phyloP scores from a whole-genome alignment of 441 rosid genomes.

The Francoa sonchifolia region DNA sequence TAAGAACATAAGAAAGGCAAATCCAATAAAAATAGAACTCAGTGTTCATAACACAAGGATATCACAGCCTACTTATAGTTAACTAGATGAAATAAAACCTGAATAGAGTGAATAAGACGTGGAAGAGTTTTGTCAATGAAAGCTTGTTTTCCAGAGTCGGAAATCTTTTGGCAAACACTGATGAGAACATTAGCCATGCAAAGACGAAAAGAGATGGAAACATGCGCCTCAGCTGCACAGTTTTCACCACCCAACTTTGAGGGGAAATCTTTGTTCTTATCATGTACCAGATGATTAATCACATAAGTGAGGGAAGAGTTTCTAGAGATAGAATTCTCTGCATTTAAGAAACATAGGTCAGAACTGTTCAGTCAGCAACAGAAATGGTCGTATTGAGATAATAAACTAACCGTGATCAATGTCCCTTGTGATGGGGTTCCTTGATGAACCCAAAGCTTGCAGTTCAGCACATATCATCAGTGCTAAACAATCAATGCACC shows the following conservation, averaged over 20 bases:
- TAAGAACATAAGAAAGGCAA: slow-evolving; percentile 4
- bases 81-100: slow-evolving; percentile 30
- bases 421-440: slow-evolving; percentile 19
- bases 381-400: slow-evolving; percentile 7
- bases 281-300: slow-evolving; percentile 32
- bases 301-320: slow-evolving; percentile 37
- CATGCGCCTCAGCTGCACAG: slow-evolving; percentile 16
- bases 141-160: slow-evolving; percentile 39
- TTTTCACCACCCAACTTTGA: slow-evolving; percentile 19
- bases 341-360: slow-evolving; percentile 17
- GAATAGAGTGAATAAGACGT: slow-evolving; percentile 34
- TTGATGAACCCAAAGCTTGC: slow-evolving; percentile 32
- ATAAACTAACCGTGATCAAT: slow-evolving; percentile 25
- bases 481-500: slow-evolving; percentile 89
- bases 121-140: slow-evolving; percentile 50
- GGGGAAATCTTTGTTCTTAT: slow-evolving; percentile 20
- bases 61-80: neutral
- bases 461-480: slow-evolving; percentile 69
- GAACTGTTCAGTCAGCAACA: slow-evolving; percentile 6
- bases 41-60: neutral
- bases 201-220: slow-evolving; percentile 39
- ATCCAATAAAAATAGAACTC: neutral
- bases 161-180: slow-evolving; percentile 71
- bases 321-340: slow-evolving; percentile 29
- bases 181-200: slow-evolving; percentile 94